Evolutionary conservation across 2,329 filamentous ascomycete genomes (phyloP).

Genomic region (Diaporthe australafricana): DNA sequence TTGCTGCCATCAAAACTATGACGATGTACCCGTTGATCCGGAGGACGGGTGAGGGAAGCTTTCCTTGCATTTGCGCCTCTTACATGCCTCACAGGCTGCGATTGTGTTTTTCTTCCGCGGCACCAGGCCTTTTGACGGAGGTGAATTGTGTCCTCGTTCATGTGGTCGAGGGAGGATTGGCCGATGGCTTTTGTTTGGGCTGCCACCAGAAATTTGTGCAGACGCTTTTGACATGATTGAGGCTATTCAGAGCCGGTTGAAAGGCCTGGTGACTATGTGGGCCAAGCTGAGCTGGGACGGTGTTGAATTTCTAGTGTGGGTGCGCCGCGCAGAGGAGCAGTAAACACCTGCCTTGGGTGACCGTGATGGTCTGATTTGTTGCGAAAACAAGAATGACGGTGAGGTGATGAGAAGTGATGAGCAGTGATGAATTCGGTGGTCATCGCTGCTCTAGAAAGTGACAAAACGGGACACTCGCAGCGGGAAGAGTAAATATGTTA

Average conservation of each 20-base stretch:
- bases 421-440: not conserved
- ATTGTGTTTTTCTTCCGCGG: not conserved
- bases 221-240: not conserved
- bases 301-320: not conserved
- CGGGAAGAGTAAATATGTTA: not conserved
- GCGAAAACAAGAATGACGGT: not conserved
- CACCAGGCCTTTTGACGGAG: not conserved
- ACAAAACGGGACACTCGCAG: too few species aligned
- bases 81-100: not conserved
- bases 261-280: too few species aligned
- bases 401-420: not conserved
- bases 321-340: not conserved
- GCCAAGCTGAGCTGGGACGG: not conserved
- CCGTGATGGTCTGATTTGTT: not conserved
- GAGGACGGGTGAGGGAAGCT: not conserved
- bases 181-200: not conserved
- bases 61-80: not conserved
- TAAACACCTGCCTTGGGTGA: too few species aligned
- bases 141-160: not conserved
- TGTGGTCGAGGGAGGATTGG: not conserved
- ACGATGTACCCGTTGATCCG: too few species aligned
- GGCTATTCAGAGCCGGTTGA: not conserved
- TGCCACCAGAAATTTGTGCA: not conserved
- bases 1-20: not conserved
- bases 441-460: too few species aligned